Conservation (phyloP, 495 filamentous ascomycete genomes). For the Podospora tetraspora region DNA sequence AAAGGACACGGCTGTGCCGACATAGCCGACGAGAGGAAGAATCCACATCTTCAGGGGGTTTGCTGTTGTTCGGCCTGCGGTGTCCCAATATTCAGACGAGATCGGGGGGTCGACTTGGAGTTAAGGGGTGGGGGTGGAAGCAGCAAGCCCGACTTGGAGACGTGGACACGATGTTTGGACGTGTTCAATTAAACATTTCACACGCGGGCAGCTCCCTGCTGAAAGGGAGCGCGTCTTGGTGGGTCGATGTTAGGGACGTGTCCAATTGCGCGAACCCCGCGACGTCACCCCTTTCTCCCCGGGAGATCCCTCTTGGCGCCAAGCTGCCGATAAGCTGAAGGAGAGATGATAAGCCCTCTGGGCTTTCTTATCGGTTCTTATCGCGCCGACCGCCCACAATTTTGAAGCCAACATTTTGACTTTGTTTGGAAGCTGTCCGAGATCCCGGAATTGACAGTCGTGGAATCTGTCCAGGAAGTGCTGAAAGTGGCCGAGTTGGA, state of each 20-base stretch:
- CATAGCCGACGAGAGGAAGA: constrained; percentile 80
- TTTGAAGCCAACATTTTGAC: background rate
- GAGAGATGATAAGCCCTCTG: background rate
- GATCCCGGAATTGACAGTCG: background rate
- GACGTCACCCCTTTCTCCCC: background rate
- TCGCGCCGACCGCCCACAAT: constrained; percentile 16
- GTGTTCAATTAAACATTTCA: constrained; percentile 14
- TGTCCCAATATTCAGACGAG: background rate
- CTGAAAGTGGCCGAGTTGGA: background rate
- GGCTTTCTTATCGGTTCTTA: constrained; percentile 11
- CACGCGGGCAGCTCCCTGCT: background rate
- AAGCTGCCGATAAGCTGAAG: constrained; percentile 10
- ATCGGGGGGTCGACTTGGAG: background rate
- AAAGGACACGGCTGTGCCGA: constrained; percentile 84
- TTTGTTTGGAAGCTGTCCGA: background rate
- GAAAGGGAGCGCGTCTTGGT: constrained; percentile 9
- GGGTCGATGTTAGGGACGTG: constrained; percentile 14
- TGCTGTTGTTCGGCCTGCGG: too few species aligned
- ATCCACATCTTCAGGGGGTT: constrained; percentile 93
- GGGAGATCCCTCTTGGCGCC: background rate
- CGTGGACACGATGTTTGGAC: background rate
- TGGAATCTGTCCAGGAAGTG: background rate
- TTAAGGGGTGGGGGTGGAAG: background rate
- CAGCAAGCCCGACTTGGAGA: background rate
- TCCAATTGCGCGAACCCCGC: constrained; percentile 6